These are phyloP conservation scores for Tremella yokohamensis DNA, from an alignment of 768 basidiomycete species.

Conservation along the genomic window DNA sequence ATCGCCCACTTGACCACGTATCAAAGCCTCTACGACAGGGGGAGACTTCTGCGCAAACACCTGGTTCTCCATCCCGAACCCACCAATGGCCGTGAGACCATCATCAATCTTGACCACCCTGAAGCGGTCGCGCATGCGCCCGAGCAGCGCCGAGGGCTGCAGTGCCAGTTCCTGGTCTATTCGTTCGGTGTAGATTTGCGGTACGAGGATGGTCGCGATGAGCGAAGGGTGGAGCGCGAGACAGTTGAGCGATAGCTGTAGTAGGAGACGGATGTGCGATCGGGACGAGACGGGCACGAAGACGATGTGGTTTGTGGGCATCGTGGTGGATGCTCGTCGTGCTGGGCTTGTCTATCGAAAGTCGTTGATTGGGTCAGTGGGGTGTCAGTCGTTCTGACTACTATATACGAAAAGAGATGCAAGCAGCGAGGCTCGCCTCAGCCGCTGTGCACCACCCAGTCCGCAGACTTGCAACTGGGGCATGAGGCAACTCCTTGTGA, in stretches of 20 bases:
- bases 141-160: neutral
- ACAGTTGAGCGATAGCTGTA: neutral
- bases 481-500: too few species aligned
- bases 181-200: neutral
- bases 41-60: neutral
- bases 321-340: neutral
- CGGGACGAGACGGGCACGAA: neutral
- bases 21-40: neutral
- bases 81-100: neutral
- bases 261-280: neutral
- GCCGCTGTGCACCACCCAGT: too few species aligned
- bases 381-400: too few species aligned
- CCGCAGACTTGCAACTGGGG: too few species aligned
- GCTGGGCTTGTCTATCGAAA: too few species aligned
- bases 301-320: slow-evolving; percentile 2
- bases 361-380: too few species aligned
- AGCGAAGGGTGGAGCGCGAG: neutral
- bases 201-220: neutral
- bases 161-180: neutral
- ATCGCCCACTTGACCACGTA: neutral
- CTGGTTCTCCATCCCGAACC: neutral
- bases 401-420: too few species aligned
- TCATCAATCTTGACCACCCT: slow-evolving; percentile 2
- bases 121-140: neutral
- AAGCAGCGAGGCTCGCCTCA: too few species aligned